phyloP scores from a whole-genome alignment of 2,329 filamentous ascomycete species.

The Penicillium janthinellum region DNA sequence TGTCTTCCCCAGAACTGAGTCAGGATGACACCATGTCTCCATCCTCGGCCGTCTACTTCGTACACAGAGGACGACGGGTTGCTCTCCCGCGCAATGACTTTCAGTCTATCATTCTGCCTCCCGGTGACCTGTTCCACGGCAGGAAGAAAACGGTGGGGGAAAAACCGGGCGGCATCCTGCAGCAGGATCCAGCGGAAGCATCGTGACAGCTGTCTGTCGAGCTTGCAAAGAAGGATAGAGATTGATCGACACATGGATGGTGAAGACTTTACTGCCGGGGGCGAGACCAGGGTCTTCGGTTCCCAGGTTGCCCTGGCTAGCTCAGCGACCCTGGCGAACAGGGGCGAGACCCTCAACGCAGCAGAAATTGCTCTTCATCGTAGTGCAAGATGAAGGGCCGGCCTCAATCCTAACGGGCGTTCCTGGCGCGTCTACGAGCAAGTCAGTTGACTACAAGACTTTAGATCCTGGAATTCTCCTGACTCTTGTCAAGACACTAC shows the following conservation, averaged over 20 bases:
- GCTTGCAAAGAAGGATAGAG: background rate
- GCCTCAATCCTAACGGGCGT: slow-evolving; percentile 27
- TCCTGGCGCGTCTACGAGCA: slow-evolving; percentile 18
- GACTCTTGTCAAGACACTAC: background rate
- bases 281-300: background rate
- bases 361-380: background rate
- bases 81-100: slow-evolving; percentile 3
- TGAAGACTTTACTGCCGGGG: background rate
- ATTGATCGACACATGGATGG: background rate
- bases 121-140: slow-evolving; percentile 33
- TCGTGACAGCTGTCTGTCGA: slow-evolving; percentile 17
- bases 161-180: slow-evolving; percentile 39
- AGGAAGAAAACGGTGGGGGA: slow-evolving; percentile 31
- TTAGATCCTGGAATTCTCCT: slow-evolving; percentile 12
- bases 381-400: slow-evolving; percentile 15
- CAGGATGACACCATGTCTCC: slow-evolving; percentile 11
- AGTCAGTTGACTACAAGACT: slow-evolving; percentile 19
- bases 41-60: slow-evolving; percentile 1
- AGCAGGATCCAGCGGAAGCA: slow-evolving; percentile 26
- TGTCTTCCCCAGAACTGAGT: slow-evolving; percentile 7
- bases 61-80: slow-evolving; percentile 11
- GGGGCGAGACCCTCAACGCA: background rate
- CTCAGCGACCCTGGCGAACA: background rate
- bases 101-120: slow-evolving; percentile 10
- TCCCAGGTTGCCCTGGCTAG: slow-evolving; percentile 4